phyloP scores from a whole-genome alignment of 1,284 basidiomycete genomes.

The Ganoderma sinense region DNA sequence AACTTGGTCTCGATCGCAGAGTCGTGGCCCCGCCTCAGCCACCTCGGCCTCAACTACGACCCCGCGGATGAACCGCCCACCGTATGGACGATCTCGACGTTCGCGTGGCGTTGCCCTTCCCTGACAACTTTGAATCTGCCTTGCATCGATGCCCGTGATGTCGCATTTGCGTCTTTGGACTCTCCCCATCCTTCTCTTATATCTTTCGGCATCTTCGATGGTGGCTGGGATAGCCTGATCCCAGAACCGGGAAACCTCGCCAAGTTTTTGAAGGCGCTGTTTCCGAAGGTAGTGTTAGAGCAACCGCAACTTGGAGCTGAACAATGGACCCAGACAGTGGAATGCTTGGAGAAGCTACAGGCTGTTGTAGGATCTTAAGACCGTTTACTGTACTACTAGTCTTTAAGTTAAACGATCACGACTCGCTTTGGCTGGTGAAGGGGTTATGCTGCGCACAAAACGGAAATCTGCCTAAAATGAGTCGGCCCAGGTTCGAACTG shows the following conservation, averaged over 20 bases:
- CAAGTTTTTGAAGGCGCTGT: background rate
- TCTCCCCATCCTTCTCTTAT: background rate
- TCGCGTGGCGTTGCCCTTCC: background rate
- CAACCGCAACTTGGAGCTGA: background rate
- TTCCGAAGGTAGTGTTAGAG: background rate
- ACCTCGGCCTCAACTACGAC: background rate
- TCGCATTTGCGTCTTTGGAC: background rate
- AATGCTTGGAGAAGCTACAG: background rate
- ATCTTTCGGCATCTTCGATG: background rate
- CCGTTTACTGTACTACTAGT: too few species aligned
- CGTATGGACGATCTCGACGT: background rate
- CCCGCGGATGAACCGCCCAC: background rate
- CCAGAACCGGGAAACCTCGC: background rate
- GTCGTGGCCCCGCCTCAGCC: slow-evolving; percentile 9
- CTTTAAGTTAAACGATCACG: too few species aligned
- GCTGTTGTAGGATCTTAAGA: too few species aligned
- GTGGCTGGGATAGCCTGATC: slow-evolving; percentile 1
- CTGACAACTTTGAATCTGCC: background rate
- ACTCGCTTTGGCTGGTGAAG: too few species aligned
- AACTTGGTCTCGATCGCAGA: slow-evolving; percentile 5
- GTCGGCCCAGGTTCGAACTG: slow-evolving; percentile 47
- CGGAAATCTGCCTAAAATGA: slow-evolving; percentile 7
- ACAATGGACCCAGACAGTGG: background rate
- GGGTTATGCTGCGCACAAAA: too few species aligned
- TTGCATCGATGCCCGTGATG: slow-evolving; percentile 5